Percentiles rank a stretch among this genome's conserved stretches.
phyloP scores from a whole-genome alignment of 768 basidiomycete species.

The Podaxis sp. region DNA sequence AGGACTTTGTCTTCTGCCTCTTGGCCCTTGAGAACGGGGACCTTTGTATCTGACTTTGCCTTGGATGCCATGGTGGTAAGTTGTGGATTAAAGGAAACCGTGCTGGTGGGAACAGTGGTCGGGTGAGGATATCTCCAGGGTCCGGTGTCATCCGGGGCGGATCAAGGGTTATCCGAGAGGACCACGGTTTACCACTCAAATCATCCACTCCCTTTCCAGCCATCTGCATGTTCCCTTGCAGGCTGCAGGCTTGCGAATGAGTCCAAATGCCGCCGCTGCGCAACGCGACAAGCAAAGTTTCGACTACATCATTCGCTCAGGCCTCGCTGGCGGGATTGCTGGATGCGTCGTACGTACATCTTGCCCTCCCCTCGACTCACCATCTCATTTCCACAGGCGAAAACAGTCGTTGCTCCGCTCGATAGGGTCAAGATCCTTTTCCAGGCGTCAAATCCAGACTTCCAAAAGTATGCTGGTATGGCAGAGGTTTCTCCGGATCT shows the following conservation, averaged over 20 bases:
- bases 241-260: conserved; percentile 43
- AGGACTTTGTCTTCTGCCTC: conserved; percentile 77
- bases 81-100: conserved; percentile 1
- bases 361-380: conserved; percentile 14
- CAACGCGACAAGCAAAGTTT: conserved; percentile 51
- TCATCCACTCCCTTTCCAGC: neutral
- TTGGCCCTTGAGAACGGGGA: conserved; percentile 64
- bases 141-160: conserved; percentile 10
- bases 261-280: conserved; percentile 47
- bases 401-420: conserved; percentile 91
- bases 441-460: conserved; percentile 95
- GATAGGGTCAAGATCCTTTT: conserved; percentile 99
- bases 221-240: conserved; percentile 29
- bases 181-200: conserved; percentile 4
- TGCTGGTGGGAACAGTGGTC: neutral
- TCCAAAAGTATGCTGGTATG: conserved; percentile 87
- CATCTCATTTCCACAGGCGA: conserved; percentile 57
- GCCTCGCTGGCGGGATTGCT: conserved; percentile 89
- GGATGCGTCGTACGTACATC: conserved; percentile 75
- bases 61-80: conserved; percentile 42
- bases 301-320: conserved; percentile 69
- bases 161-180: conserved; percentile 6
- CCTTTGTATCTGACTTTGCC: conserved; percentile 49
- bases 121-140: conserved; percentile 3
- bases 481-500: conserved; percentile 1